Base-by-base conservation (phyloP, 176 grass and related monocot species). In the Eleusine coracana region DNA sequence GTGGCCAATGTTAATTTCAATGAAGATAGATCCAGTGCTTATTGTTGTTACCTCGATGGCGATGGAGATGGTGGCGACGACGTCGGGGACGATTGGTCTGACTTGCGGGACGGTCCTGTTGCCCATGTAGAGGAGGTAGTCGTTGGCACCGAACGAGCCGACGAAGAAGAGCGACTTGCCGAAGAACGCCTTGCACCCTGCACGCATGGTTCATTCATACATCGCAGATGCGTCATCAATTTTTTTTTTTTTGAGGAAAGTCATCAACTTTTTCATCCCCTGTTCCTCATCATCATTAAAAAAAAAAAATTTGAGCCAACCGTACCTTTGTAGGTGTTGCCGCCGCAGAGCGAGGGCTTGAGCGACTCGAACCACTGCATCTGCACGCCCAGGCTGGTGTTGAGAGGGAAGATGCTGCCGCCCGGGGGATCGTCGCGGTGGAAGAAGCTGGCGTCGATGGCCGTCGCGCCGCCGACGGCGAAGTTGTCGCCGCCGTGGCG, bases 31-130 rank as follows among this genome's bases (percentile, higher is more conserved):
- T n/a, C n/a, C 31, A 31, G 31, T 31, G 31, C 31, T 31, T 31
- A n/a, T n/a, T n/a, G n/a, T 23, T n/a, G 1, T 54, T 90, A 89
- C 92, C 92, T 94, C 80, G 37, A 89, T 44, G 63, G 83, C 79
- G 15, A 14, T 86, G 49, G 83, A 84, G 70, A 94, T 82, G 18
- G 70, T 25, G 0, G 2, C 0, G 79, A 94, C 67, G 23, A 91
- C 60, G 21, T 85, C 44, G 0, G 89, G 89, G 21, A 87, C 86
- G 11, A 74, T 41, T 0, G 83, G 7, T 6, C 70, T 85, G 72
- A 84, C 25, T 45, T 89, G 58, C 1, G 74, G 10, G 21, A 94
- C 7, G 75, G 15, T 91, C 67, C 60, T 21, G 1, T 14, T 39
- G 39, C 0, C 3, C 63, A 87, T 56, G 1, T 48, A 73, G 46